phyloP scores from a whole-genome alignment of 2,329 filamentous ascomycete genomes.

The Pestalotiopsis sp. region DNA sequence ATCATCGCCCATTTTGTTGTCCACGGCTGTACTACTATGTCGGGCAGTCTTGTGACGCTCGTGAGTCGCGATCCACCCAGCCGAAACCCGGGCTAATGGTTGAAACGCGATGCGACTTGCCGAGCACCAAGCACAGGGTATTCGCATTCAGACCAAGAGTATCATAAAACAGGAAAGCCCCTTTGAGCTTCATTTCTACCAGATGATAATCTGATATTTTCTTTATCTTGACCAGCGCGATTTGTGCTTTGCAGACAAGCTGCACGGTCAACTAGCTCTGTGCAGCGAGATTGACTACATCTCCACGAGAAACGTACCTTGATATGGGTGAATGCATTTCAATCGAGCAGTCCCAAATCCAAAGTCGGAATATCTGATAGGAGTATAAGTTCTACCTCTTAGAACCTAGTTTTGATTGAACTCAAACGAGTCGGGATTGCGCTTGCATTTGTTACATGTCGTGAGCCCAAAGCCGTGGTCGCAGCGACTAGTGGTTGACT shows the following conservation, averaged over 20 bases:
- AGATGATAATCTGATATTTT: not conserved
- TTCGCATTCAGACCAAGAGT: not conserved
- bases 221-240: not conserved
- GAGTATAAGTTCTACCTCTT: no score
- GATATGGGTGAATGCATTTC: no score
- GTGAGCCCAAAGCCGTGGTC: not conserved
- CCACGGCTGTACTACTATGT: not conserved
- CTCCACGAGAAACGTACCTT: no score
- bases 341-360: no score
- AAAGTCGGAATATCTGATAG: no score
- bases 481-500: not conserved
- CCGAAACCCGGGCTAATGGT: conserved; percentile 9
- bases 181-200: not conserved
- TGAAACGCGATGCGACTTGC: conserved; percentile 15
- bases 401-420: no score
- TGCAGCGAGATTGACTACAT: no score
- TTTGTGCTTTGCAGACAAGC: not conserved
- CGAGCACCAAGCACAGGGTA: conserved; percentile 8
- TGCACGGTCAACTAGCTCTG: not conserved
- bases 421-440: not conserved
- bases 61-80: conserved; percentile 2
- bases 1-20: conserved; percentile 3
- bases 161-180: not conserved
- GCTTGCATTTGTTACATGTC: not conserved
- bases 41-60: not conserved